phyloP scores from a whole-genome alignment of 1,284 basidiomycete species.

The Malassezia yamatoensis region DNA sequence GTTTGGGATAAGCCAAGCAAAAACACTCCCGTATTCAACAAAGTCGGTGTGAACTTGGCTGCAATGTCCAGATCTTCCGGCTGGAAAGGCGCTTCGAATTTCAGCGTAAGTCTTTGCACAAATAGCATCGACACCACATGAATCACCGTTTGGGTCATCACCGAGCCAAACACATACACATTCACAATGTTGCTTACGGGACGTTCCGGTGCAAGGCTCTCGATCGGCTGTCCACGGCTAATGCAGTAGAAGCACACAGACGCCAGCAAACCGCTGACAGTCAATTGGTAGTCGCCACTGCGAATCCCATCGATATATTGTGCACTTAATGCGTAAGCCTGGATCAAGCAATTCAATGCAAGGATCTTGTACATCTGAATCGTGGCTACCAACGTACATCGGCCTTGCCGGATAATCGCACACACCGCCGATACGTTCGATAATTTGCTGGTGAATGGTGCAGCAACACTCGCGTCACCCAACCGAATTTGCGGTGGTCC shows the following conservation, averaged over 20 bases:
- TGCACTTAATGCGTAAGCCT: conserved; percentile 42
- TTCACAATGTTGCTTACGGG: conserved; percentile 42
- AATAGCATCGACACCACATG: conserved; percentile 43
- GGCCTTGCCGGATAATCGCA: conserved; percentile 44
- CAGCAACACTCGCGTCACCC: conserved; percentile 44
- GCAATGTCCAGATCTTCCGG: conserved; percentile 30
- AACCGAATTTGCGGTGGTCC: conserved; percentile 47
- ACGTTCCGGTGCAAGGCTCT: conserved; percentile 37
- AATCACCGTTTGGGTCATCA: conserved; percentile 42
- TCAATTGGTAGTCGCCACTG: conserved; percentile 45
- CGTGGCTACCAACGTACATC: conserved; percentile 44
- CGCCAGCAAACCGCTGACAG: conserved; percentile 40
- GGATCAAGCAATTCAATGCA: conserved; percentile 45
- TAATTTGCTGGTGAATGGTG: conserved; percentile 45
- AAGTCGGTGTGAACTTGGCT: conserved; percentile 35
- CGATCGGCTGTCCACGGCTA: conserved; percentile 39
- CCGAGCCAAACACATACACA: conserved; percentile 38
- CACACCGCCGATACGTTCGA: conserved; percentile 31
- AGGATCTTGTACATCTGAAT: conserved; percentile 49
- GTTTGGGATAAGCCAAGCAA: conserved; percentile 40
- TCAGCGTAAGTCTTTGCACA: conserved; percentile 26
- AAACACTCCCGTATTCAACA: conserved; percentile 46
- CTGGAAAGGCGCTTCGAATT: conserved; percentile 31
- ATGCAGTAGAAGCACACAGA: conserved; percentile 45
- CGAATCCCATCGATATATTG: conserved; percentile 45